phyloP scores from a whole-genome alignment of 1,139 yeast genomes.

The Kluyveromyces sp. region DNA sequence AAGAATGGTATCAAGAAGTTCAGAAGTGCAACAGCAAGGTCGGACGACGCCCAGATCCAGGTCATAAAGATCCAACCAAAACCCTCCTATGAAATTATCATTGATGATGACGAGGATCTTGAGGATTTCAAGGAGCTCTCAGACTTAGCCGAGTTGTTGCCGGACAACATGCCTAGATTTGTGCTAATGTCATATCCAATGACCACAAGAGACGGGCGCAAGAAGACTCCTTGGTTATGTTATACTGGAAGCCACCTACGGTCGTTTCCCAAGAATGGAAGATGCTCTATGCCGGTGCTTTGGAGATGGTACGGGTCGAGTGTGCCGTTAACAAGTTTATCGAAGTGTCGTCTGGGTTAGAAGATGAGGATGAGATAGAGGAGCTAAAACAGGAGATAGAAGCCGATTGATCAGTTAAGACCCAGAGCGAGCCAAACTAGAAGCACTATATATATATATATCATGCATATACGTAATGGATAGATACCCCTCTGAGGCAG shows the following conservation, averaged over 20 bases:
- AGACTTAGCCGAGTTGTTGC: slow-evolving; percentile 64
- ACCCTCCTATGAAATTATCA: slow-evolving; percentile 45
- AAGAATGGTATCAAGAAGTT: slow-evolving; percentile 56
- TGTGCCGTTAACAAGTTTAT: slow-evolving; percentile 44
- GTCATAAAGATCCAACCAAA: slow-evolving; percentile 40
- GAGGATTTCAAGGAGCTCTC: slow-evolving; percentile 35
- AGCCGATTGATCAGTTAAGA: neutral
- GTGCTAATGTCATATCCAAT: slow-evolving; percentile 73
- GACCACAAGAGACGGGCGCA: slow-evolving; percentile 61
- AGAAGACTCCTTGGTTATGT: slow-evolving; percentile 59
- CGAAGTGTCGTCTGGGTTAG: slow-evolving; percentile 28
- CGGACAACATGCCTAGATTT: slow-evolving; percentile 75
- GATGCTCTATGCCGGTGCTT: slow-evolving; percentile 88
- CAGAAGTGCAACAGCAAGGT: slow-evolving; percentile 63
- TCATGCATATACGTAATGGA: too few species aligned
- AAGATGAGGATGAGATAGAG: slow-evolving; percentile 28
- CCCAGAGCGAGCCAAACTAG: too few species aligned
- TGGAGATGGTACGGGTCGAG: slow-evolving; percentile 67
- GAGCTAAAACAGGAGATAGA: slow-evolving; percentile 23
- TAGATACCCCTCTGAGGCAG: too few species aligned
- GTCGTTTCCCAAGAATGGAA: slow-evolving; percentile 61
- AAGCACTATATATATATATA: too few species aligned
- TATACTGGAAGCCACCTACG: slow-evolving; percentile 84
- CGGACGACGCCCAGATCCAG: slow-evolving; percentile 54
- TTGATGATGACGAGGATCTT: slow-evolving; percentile 39